These are phyloP conservation scores for Cystobasidiaceae sp. DNA, from an alignment of 1,284 basidiomycete species.

Conservation along the genomic window DNA sequence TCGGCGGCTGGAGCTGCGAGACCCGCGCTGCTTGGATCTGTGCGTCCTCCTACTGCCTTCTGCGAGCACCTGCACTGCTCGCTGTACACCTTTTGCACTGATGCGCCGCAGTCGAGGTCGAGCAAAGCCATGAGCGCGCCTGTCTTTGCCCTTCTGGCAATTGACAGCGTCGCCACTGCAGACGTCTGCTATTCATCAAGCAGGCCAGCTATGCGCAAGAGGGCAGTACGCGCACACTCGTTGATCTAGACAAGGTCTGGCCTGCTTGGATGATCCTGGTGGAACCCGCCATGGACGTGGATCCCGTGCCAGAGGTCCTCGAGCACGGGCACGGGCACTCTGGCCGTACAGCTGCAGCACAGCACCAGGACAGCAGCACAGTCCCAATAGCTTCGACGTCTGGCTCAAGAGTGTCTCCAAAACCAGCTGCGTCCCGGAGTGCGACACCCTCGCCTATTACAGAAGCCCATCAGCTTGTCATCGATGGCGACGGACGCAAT, in stretches of 20 bases:
- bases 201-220: not conserved
- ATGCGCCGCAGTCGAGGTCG: not conserved
- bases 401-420: not conserved
- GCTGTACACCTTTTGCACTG: not conserved
- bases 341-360: not conserved
- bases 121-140: not conserved
- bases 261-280: too few species aligned
- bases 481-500: not conserved
- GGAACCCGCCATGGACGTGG: not conserved
- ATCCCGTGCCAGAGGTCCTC: not conserved
- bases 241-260: not conserved
- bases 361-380: not conserved
- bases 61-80: too few species aligned
- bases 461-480: not conserved
- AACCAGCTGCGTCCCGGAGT: not conserved
- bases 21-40: too few species aligned
- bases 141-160: conserved; percentile 1
- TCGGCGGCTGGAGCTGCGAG: too few species aligned
- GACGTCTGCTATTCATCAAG: too few species aligned
- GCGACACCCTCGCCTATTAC: not conserved
- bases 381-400: not conserved
- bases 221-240: not conserved
- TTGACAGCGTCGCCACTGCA: not conserved
- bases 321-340: not conserved
- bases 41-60: not conserved